phyloP scores from a whole-genome alignment of 139 green algal species.

The Eudorina sp. region DNA sequence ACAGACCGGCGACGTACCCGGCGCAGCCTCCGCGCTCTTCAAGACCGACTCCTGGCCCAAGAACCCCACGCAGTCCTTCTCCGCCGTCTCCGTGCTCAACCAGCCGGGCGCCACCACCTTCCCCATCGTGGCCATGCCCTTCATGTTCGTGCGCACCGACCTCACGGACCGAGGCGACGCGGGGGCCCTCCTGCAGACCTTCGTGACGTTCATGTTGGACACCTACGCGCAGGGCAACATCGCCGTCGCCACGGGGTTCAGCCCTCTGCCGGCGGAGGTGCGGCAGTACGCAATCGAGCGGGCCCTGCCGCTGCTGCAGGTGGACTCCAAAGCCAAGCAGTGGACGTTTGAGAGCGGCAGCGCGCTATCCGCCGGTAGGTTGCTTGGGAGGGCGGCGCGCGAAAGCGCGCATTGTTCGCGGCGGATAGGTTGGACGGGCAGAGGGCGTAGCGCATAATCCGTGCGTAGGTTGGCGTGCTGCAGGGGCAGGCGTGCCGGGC shows the following conservation, averaged over 20 bases:
- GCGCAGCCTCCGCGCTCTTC: slow-evolving; percentile 49
- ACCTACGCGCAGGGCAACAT: slow-evolving; percentile 13
- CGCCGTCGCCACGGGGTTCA: slow-evolving; percentile 29
- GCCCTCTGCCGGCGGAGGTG: slow-evolving; percentile 46
- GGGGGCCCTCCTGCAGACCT: slow-evolving; percentile 40
- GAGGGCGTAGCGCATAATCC: no score
- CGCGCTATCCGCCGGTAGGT: neutral
- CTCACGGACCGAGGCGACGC: slow-evolving; percentile 8
- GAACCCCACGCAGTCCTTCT: slow-evolving; percentile 50
- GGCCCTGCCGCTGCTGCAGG: slow-evolving; percentile 52
- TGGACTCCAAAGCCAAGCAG: slow-evolving; percentile 15
- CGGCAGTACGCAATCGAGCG: slow-evolving; percentile 40
- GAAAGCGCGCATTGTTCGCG: no score
- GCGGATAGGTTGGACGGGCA: no score
- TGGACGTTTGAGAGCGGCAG: slow-evolving; percentile 37
- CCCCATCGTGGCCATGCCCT: slow-evolving; percentile 56
- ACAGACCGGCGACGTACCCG: slow-evolving; percentile 36
- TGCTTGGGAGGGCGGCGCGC: no score
- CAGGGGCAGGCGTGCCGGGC: no score
- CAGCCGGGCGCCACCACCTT: slow-evolving; percentile 54
- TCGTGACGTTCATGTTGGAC: slow-evolving; percentile 41
- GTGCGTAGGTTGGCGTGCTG: no score
- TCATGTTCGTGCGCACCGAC: slow-evolving; percentile 54
- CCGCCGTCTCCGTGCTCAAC: slow-evolving; percentile 41
- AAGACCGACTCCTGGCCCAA: slow-evolving; percentile 53